These are phyloP conservation scores for Arthroderma uncinatum DNA, from an alignment of 2,329 filamentous ascomycete genomes.

Conservation along the genomic window DNA sequence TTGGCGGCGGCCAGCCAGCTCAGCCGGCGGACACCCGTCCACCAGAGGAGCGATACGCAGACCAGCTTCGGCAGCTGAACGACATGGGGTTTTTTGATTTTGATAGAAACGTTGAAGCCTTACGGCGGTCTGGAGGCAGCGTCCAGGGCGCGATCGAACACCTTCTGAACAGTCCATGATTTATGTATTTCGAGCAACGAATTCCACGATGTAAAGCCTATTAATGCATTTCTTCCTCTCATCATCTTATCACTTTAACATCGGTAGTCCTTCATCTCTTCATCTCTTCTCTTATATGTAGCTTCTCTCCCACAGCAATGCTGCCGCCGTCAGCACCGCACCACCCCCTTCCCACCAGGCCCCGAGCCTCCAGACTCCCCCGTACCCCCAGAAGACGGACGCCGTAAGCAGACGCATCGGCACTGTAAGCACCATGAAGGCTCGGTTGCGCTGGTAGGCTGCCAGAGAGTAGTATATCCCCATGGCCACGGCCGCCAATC, in stretches of 20 bases:
- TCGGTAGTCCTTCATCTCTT: background rate
- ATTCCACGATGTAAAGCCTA: no score
- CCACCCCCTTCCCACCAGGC: background rate
- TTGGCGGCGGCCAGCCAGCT: slow-evolving; percentile 28
- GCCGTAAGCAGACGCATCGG: slow-evolving; percentile 6
- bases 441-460: slow-evolving; percentile 12
- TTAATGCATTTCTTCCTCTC: background rate
- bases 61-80: slow-evolving; percentile 83
- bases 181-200: background rate
- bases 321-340: background rate
- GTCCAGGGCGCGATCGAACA: slow-evolving; percentile 63
- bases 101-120: slow-evolving; percentile 77
- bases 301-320: background rate
- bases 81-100: slow-evolving; percentile 99
- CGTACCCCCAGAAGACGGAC: background rate
- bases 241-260: background rate
- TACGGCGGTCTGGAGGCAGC: slow-evolving; percentile 80
- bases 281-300: background rate
- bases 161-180: slow-evolving; percentile 26
- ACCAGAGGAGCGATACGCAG: slow-evolving; percentile 84
- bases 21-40: slow-evolving; percentile 67
- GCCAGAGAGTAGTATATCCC: background rate
- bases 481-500: slow-evolving; percentile 1
- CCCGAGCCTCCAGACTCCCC: background rate
- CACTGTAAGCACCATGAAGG: slow-evolving; percentile 14